These are phyloP conservation scores for Stephanodiscus minutulus DNA, from an alignment of 108 stramenopile genomes.

Conservation along the genomic window DNA sequence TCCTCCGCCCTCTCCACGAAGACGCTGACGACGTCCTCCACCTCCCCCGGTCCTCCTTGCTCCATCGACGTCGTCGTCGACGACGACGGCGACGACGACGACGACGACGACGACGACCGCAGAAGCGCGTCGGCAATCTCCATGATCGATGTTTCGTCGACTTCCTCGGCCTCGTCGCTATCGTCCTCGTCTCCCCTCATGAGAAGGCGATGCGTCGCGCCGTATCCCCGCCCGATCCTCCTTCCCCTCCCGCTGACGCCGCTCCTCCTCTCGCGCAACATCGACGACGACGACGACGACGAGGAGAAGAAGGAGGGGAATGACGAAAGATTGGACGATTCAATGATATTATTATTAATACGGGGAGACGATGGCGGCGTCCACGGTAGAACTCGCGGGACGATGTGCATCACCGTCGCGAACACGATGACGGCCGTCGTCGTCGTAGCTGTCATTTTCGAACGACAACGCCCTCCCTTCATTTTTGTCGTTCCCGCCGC, in stretches of 20 bases:
- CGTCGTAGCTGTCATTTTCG: not conserved
- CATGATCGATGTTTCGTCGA: conserved; percentile 23
- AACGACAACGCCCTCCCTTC: not conserved
- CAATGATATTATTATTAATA: not conserved
- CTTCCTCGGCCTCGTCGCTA: not conserved
- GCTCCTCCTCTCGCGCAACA: too few species aligned
- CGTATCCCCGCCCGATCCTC: not conserved
- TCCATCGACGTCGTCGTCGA: not conserved
- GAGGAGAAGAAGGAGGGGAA: not conserved
- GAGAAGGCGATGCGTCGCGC: not conserved
- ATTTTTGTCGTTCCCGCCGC: not conserved
- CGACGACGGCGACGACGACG: not conserved
- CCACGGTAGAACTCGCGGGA: not conserved
- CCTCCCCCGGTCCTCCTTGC: not conserved
- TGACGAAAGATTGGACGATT: too few species aligned
- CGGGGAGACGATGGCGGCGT: not conserved
- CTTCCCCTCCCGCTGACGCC: not conserved
- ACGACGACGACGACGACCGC: not conserved
- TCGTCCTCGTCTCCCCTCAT: not conserved
- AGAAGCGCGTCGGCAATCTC: conserved; percentile 38
- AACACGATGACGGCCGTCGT: not conserved
- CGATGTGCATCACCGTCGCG: conserved; percentile 1
- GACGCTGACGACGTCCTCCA: conserved; percentile 1
- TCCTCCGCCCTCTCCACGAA: conserved; percentile 1
- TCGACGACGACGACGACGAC: not conserved